phyloP scores from a whole-genome alignment of 2,329 filamentous ascomycete species.

The Pseudogymnoascus sp. region DNA sequence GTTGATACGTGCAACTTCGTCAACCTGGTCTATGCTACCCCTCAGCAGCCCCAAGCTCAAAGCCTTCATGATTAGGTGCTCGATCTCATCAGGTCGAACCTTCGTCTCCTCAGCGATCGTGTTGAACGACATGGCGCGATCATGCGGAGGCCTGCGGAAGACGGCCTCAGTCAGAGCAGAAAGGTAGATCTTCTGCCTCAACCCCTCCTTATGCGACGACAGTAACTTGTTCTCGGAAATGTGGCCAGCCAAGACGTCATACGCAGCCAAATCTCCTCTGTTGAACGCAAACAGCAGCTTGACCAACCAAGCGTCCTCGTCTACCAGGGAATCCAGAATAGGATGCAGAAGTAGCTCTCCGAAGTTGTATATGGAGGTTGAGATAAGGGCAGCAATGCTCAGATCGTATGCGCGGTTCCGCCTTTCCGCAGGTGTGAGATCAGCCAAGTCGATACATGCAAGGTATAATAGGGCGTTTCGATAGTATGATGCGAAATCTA shows the following conservation, averaged over 20 bases:
- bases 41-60: constrained; percentile 81
- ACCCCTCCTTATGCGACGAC: constrained; percentile 67
- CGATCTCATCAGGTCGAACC: constrained; percentile 82
- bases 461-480: constrained; percentile 96
- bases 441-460: constrained; percentile 79
- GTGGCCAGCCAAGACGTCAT: constrained; percentile 73
- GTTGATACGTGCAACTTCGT: constrained; percentile 86
- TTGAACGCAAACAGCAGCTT: constrained; percentile 98
- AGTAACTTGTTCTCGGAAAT: constrained; percentile 74
- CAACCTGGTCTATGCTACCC: constrained; percentile 94
- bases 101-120: constrained; percentile 90
- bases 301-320: constrained; percentile 76
- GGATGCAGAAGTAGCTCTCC: constrained; percentile 97
- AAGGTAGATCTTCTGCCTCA: constrained; percentile 98
- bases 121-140: constrained; percentile 85
- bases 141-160: constrained; percentile 89
- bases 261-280: constrained; percentile 81
- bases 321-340: constrained; percentile 78
- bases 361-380: constrained; percentile 97
- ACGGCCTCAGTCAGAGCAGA: constrained; percentile 91
- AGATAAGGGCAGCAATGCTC: constrained; percentile 83
- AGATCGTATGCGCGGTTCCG: constrained; percentile 84
- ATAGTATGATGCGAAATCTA: constrained; percentile 95
- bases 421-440: constrained; percentile 66
- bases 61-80: constrained; percentile 99